A percentile compares a stretch with the other conserved stretches of the same genome.
These are phyloP conservation scores for Schwanniomyces pseudopolymorphus DNA, from an alignment of 805 yeast genomes.

Conservation along the genomic window DNA sequence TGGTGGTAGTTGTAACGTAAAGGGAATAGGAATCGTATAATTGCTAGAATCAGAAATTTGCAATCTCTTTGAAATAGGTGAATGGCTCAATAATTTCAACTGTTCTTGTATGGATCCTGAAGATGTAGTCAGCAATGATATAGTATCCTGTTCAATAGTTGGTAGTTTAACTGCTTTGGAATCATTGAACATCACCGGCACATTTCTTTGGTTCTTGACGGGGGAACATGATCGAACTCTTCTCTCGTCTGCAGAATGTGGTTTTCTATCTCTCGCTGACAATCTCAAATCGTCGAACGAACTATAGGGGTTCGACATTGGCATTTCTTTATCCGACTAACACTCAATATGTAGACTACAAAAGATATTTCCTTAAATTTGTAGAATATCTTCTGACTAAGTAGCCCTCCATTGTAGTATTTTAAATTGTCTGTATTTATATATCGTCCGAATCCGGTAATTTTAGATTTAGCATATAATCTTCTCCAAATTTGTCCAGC, in stretches of 20 bases:
- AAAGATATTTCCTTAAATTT: background rate
- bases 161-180: conserved; percentile 14
- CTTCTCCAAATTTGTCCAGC: background rate
- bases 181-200: conserved; percentile 22
- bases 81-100: conserved; percentile 27
- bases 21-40: conserved; percentile 44
- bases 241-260: conserved; percentile 8
- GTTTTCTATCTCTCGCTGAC: background rate
- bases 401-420: background rate
- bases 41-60: conserved; percentile 29
- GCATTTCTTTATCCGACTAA: background rate
- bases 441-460: background rate
- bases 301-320: background rate
- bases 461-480: background rate
- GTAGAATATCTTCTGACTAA: background rate
- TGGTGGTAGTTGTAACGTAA: conserved; percentile 41
- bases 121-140: conserved; percentile 14
- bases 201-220: conserved; percentile 27
- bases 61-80: conserved; percentile 35
- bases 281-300: background rate
- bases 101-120: conserved; percentile 19
- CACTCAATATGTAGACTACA: background rate
- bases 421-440: background rate
- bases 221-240: conserved; percentile 38
- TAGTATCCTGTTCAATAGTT: background rate